These are phyloP conservation scores for Chytriomyces sp. DNA, from an alignment of 192 early-diverging fungal species.

Conservation along the genomic window DNA sequence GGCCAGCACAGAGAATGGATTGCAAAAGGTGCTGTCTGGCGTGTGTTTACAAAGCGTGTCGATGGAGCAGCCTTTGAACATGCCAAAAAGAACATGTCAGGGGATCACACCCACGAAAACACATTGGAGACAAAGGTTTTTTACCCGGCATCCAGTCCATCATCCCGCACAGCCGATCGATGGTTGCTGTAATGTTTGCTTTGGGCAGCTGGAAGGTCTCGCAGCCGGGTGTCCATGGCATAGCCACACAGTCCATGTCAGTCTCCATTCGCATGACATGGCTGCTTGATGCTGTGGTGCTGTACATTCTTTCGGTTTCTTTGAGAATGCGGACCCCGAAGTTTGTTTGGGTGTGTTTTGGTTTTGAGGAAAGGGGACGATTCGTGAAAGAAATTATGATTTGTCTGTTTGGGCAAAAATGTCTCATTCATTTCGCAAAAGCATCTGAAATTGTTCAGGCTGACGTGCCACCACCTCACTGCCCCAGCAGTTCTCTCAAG, in stretches of 20 bases:
- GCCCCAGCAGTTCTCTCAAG: too few species aligned
- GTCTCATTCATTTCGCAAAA: too few species aligned
- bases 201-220: constrained; percentile 26
- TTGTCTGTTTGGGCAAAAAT: too few species aligned
- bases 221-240: constrained; percentile 33
- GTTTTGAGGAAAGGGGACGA: too few species aligned
- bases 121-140: background rate
- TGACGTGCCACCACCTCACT: too few species aligned
- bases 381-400: too few species aligned
- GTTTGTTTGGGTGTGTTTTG: too few species aligned
- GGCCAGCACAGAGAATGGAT: constrained; percentile 57
- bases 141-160: constrained; percentile 50
- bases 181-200: background rate
- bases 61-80: constrained; percentile 20
- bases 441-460: too few species aligned
- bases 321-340: too few species aligned
- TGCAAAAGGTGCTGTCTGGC: constrained; percentile 49
- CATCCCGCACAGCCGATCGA: constrained; percentile 29
- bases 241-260: constrained; percentile 14
- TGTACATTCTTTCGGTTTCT: too few species aligned
- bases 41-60: constrained; percentile 27
- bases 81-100: background rate
- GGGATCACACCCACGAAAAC: background rate
- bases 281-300: too few species aligned
- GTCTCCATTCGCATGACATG: too few species aligned